Conservation (phyloP, 345 rosid genomes). For the Salix purpurea region DNA sequence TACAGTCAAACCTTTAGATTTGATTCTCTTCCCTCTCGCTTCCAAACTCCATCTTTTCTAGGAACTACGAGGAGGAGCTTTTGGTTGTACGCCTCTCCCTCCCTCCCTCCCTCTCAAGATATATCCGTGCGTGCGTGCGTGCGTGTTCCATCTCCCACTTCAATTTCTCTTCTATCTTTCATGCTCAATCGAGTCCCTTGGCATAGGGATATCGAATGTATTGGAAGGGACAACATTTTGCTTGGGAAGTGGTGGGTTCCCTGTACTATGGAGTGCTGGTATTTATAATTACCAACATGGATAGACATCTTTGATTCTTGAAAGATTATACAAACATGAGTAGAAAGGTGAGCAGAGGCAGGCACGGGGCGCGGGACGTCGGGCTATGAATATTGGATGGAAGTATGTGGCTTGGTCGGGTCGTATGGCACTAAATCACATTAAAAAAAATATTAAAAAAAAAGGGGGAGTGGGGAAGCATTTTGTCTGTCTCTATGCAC, state of each 20-base stretch:
- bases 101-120: no score
- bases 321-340: background rate
- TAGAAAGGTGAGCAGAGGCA: background rate
- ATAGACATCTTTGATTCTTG: background rate
- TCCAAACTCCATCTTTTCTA: conserved; percentile 5
- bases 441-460: background rate
- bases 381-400: background rate
- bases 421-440: background rate
- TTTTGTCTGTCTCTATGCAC: conserved; percentile 6
- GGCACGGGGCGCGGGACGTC: conserved; percentile 15
- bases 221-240: background rate
- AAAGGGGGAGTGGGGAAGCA: background rate
- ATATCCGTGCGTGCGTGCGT: no score
- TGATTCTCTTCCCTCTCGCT: conserved; percentile 8
- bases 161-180: no score
- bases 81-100: no score
- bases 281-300: background rate
- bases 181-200: no score
- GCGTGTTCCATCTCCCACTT: no score
- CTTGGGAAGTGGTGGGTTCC: conserved; percentile 1
- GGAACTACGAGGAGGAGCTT: background rate
- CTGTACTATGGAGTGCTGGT: background rate
- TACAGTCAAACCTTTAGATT: conserved; percentile 44
- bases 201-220: background rate
- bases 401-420: background rate